phyloP scores from a whole-genome alignment of 139 green algal species.

The Zygnema cylindricum region DNA sequence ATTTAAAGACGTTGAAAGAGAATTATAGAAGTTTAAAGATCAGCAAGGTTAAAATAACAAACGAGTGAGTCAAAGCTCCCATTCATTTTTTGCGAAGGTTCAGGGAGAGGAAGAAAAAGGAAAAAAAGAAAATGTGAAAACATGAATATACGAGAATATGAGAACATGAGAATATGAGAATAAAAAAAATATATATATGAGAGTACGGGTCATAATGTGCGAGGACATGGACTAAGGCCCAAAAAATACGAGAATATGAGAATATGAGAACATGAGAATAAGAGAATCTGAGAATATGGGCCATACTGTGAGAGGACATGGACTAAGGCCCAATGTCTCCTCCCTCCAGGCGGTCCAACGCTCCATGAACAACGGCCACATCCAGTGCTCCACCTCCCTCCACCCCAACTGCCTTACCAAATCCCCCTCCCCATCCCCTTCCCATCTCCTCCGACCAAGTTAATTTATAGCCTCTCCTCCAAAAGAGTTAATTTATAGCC shows the following conservation, averaged over 20 bases:
- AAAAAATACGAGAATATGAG: background rate
- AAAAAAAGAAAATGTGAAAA: background rate
- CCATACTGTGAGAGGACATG: conserved; percentile 38
- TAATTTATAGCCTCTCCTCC: no score
- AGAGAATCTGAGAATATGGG: background rate
- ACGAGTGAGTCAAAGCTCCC: no score
- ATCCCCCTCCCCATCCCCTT: background rate
- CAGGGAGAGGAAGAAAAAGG: no score
- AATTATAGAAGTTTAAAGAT: conserved; percentile 26
- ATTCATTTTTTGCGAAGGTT: no score
- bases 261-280: background rate
- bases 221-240: no score
- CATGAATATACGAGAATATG: background rate
- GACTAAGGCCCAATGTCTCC: conserved; percentile 63
- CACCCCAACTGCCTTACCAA: conserved; percentile 42
- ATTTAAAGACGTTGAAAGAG: background rate
- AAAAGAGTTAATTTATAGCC: no score
- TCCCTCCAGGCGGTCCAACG: conserved; percentile 69
- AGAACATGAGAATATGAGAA: no score
- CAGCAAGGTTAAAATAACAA: conserved; percentile 9
- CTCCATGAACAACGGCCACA: conserved; percentile 81
- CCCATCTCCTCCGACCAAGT: no score
- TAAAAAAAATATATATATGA: no score
- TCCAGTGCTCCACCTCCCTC: conserved; percentile 74
- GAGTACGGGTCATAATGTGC: no score